Conservation (phyloP, 1,284 basidiomycete genomes). For the Coriolopsis trogii region DNA sequence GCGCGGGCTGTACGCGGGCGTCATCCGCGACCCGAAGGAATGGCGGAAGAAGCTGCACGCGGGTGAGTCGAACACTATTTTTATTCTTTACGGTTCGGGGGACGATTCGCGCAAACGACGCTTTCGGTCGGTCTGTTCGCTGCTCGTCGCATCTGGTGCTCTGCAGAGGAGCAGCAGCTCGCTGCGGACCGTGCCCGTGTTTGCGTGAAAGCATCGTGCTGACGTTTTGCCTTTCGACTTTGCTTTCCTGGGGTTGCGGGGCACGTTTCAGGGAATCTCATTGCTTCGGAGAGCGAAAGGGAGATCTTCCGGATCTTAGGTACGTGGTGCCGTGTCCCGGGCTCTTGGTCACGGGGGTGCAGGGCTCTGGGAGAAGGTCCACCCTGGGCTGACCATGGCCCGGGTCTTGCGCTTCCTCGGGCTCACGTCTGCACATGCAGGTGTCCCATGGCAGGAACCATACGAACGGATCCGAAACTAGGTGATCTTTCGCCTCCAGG, state of each 20-base stretch:
- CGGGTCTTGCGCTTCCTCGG: background rate
- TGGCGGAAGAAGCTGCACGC: constrained; percentile 61
- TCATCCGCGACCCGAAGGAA: constrained; percentile 71
- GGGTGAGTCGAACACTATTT: constrained; percentile 47
- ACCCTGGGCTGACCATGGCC: background rate
- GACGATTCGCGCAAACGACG: no score
- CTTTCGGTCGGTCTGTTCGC: no score
- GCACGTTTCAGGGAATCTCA: constrained; percentile 67
- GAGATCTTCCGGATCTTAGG: constrained; percentile 81
- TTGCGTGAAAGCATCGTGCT: no score
- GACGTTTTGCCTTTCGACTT: background rate
- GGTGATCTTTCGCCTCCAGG: background rate
- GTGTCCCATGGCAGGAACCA: constrained; percentile 79
- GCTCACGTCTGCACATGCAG: constrained; percentile 21
- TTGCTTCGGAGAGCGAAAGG: constrained; percentile 82
- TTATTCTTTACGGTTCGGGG: no score
- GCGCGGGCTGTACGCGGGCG: constrained; percentile 72
- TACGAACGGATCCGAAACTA: constrained; percentile 57
- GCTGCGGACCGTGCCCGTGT: no score
- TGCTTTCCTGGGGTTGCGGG: background rate
- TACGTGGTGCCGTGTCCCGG: constrained; percentile 32
- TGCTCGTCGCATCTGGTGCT: no score
- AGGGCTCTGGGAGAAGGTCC: no score
- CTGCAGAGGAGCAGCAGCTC: no score
- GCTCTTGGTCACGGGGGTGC: background rate